Evolutionary conservation across 768 basidiomycete species (phyloP), one percentile per base, ranked within the genome.

Genomic region (Hypholoma fasciculare): DNA sequence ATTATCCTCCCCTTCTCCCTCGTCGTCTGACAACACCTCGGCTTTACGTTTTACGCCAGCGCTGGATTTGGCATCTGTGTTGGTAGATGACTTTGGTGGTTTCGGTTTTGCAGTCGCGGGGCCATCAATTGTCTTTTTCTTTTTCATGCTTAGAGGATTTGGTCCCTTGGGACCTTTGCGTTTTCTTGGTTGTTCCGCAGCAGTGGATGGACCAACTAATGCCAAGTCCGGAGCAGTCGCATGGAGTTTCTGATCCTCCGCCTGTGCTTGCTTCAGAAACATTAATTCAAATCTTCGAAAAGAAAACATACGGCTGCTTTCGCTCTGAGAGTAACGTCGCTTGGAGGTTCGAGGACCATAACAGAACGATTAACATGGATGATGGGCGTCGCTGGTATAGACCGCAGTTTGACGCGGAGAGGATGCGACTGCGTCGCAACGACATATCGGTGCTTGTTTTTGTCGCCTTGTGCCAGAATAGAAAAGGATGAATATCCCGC

Each of bases 391-490:
- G 86, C 96, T 9, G 95, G 90, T 39, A 97, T 81, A 4, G 69
- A 71, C 14, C 95, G 86, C 47, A 98, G 78, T 56, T 78, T 76
- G 26, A 74, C 72, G 3, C 96, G 86, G 2, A 98, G 84, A 5
- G 83, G 72, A 37, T 85, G 81, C 0, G 88, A 92, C 69, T 96
- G 94, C 0, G 92, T 86, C 23, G 93, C 93, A 53, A 98, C 76
- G 30, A 94, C 86, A 73, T 98, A 98, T 43, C 95, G 87, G 72
- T 97, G 94, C 70, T 92, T 92, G 69, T 99, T 99, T 26, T 84
- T 79, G 19, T 84, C 83, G 17, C 92, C 91, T 94, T 27, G 34
- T 27, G 47, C 30, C 19, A 38, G 17, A 54, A n/a, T 19, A 34
- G 23, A 4, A 56, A 20, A 17, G 17, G 47, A 11, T 49, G 44